Evolutionary conservation across 2,329 filamentous ascomycete species (phyloP).

Genomic region (Mariannaea elegans): DNA sequence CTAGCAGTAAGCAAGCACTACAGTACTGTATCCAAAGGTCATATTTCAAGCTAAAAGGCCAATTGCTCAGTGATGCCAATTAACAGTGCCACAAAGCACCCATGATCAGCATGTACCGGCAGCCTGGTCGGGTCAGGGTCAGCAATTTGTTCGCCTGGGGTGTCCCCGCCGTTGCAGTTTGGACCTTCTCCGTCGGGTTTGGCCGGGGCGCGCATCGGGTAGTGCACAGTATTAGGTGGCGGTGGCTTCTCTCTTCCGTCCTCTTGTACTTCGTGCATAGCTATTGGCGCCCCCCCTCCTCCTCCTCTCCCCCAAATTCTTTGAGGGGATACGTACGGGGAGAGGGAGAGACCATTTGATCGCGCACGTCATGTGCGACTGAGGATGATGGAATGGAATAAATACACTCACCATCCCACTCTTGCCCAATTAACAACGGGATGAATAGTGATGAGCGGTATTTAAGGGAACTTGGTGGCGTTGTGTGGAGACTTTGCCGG

Average conservation of each 20-base stretch:
- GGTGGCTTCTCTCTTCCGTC: neutral
- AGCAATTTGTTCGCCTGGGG: neutral
- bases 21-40: no score
- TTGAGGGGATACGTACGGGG: neutral
- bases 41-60: no score
- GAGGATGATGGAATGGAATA: conserved; percentile 1
- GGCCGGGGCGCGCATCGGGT: conserved; percentile 9
- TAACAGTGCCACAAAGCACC: no score
- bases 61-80: no score
- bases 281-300: neutral
- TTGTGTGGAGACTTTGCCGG: conserved; percentile 16
- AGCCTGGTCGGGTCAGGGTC: neutral
- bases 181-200: conserved; percentile 9
- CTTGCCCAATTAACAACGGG: conserved; percentile 1
- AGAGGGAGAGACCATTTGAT: neutral
- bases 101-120: no score
- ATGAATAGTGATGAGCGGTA: conserved; percentile 3
- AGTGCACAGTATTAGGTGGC: neutral
- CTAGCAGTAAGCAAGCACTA: no score
- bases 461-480: conserved; percentile 12
- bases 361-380: neutral
- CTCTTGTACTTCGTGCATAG: no score
- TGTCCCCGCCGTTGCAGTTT: neutral
- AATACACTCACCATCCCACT: conserved; percentile 9
- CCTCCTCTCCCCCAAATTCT: neutral